Evolutionary conservation across 306 rosid genomes (phyloP), one percentile per base, ranked within the genome.

Genomic region (Quercus parvula): DNA sequence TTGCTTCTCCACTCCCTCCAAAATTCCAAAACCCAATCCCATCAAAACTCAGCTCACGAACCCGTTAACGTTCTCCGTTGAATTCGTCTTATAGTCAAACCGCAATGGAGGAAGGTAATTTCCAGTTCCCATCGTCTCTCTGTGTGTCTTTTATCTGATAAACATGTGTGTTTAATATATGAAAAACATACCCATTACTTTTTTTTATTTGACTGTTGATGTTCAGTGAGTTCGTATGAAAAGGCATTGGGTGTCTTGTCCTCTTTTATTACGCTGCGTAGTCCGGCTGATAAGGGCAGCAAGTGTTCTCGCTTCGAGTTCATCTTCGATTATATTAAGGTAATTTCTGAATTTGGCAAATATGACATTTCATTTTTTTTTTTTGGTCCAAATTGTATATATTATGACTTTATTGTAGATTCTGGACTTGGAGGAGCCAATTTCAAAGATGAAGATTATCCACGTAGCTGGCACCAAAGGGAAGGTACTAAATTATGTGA

Each of bases 381-480:
- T 78, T 28, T 13, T 18, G 33, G 57, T 13, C 44, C 19, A 2
- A 35, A 28, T 78, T 44, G 2, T 38, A 25, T 54, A 12, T 22
- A 54, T 54, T 41, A 41, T 41, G 3, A 41, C 46, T 41, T 8
- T 71, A 27, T 49, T 27, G 9, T 70, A 95, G 99, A 92, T 92
- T 55, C 91, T 94, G 55, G 99, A 94, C 70, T 88, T 94, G 80
- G 97, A 94, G 79, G 97, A 92, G 87, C 75, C 91, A 3, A 88
- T 92, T 83, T 87, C 91, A 2, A 68, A 84, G 75, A 82, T 95
- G 98, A 95, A 95, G 94, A 72, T 95, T 74, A 91, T 95, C 74
- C 99, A 95, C 79, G 97, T 92, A 33, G 98, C 99, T 83, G 99
- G 99, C 28, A 95, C 98, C 79, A 95, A 95, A 86, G 98, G 99